Percentiles rank a stretch among this genome's conserved stretches.
These are phyloP conservation scores for Fusarium aywerte DNA, from an alignment of 2,329 filamentous ascomycete genomes.

Conservation along the genomic window DNA sequence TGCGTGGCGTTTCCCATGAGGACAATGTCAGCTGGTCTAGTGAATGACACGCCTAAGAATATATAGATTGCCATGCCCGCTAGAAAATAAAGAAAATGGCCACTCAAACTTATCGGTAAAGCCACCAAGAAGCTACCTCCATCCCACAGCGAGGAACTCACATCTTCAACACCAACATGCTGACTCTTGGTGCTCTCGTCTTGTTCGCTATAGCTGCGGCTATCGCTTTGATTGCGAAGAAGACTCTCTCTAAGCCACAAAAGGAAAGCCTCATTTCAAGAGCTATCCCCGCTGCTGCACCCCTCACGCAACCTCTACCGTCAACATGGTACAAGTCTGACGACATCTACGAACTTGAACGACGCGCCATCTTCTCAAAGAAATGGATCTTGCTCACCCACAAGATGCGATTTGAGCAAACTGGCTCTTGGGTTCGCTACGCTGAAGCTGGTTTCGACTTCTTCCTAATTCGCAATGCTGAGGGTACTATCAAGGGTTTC, in stretches of 20 bases:
- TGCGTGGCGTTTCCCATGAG: constrained; percentile 18
- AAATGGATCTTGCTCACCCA: constrained; percentile 67
- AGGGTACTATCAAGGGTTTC: constrained; percentile 67
- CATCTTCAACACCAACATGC: constrained; percentile 5
- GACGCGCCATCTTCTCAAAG: constrained; percentile 66
- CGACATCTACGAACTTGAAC: constrained; percentile 66
- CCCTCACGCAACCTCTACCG: constrained; percentile 33
- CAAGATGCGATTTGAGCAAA: constrained; percentile 59
- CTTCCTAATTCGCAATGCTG: constrained; percentile 63
- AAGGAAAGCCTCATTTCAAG: constrained; percentile 25
- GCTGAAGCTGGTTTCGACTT: constrained; percentile 66
- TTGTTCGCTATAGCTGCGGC: constrained; percentile 13
- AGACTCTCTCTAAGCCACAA: constrained; percentile 21
- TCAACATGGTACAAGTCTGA: constrained; percentile 60
- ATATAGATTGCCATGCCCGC: constrained; percentile 17
- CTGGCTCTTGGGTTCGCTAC: constrained; percentile 66
- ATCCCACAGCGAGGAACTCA: background rate
- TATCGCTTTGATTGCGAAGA: constrained; percentile 4
- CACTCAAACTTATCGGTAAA: background rate
- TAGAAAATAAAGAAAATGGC: background rate
- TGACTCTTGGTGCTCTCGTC: constrained; percentile 18
- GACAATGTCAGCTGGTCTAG: background rate
- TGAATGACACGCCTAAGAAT: background rate
- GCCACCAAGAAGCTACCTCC: background rate
- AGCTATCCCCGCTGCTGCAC: constrained; percentile 20